A percentile compares a stretch with the other conserved stretches of the same genome.
These are phyloP conservation scores for Emiliania huxleyi DNA, from an alignment of 78 protist genomes.

Conservation along the genomic window DNA sequence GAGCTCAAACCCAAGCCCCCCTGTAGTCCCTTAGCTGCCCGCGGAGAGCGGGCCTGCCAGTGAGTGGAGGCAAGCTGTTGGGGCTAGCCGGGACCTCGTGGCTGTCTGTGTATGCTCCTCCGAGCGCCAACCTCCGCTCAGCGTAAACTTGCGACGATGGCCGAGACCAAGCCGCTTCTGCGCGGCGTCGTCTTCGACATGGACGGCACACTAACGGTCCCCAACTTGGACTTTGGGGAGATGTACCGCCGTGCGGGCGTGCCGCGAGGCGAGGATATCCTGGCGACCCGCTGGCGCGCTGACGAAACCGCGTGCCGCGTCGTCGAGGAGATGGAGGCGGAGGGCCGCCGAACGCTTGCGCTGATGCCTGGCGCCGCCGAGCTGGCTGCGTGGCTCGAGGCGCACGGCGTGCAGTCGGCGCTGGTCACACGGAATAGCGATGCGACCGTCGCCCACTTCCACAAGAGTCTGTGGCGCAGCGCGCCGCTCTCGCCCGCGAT, in stretches of 20 bases:
- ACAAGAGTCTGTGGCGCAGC: neutral
- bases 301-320: neutral
- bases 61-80: too few relatives aligned
- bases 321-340: constrained; percentile 23
- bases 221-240: neutral
- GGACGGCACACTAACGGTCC: constrained; percentile 20
- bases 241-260: constrained; percentile 13
- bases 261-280: neutral
- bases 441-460: neutral
- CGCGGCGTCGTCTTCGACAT: constrained; percentile 33
- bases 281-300: neutral
- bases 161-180: too few relatives aligned
- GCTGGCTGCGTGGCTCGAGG: neutral
- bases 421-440: constrained; percentile 14
- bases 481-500: neutral
- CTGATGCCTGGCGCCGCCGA: neutral
- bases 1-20: too few relatives aligned
- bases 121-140: too few relatives aligned
- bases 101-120: too few relatives aligned
- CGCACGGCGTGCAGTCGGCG: neutral
- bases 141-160: too few relatives aligned
- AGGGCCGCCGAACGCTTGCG: neutral
- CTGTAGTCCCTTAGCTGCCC: too few relatives aligned
- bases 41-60: too few relatives aligned
- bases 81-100: too few relatives aligned